A percentile compares a stretch with the other conserved stretches of the same genome.
Evolutionary conservation across 106 monocot genomes (phyloP).

Genomic region (Dendrobium nobile): DNA sequence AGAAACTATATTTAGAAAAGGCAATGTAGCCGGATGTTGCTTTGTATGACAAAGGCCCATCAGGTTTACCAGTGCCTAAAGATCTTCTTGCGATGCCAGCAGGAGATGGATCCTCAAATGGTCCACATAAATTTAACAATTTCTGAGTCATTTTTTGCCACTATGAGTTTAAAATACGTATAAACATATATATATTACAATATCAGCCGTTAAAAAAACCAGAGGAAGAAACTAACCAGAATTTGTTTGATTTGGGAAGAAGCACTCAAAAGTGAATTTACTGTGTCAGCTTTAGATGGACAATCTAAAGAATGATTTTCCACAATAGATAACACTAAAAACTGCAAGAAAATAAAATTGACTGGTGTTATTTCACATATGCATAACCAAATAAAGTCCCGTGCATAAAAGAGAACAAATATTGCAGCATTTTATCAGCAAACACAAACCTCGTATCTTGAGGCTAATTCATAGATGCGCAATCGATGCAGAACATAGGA

Average conservation of each 20-base stretch:
- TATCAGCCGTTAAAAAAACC: neutral
- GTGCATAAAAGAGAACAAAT: neutral
- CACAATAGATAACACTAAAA: constrained; percentile 52
- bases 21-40: constrained; percentile 60
- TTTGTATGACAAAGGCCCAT: constrained; percentile 57
- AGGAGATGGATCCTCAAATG: constrained; percentile 79
- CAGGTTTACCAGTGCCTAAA: constrained; percentile 29
- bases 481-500: constrained; percentile 78
- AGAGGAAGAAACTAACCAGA: constrained; percentile 42
- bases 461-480: constrained; percentile 64
- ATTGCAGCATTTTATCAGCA: neutral
- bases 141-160: constrained; percentile 52
- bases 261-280: constrained; percentile 37
- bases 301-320: constrained; percentile 25
- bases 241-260: constrained; percentile 58
- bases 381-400: neutral
- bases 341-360: constrained; percentile 31
- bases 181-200: neutral
- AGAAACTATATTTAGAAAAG: constrained; percentile 63
- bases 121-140: constrained; percentile 47
- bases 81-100: constrained; percentile 24
- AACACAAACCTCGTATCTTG: constrained; percentile 74
- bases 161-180: neutral
- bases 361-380: neutral
- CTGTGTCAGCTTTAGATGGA: constrained; percentile 22